These are phyloP conservation scores for Flaveria trinervia DNA, from an alignment of 129 eudicot species.

Conservation along the genomic window DNA sequence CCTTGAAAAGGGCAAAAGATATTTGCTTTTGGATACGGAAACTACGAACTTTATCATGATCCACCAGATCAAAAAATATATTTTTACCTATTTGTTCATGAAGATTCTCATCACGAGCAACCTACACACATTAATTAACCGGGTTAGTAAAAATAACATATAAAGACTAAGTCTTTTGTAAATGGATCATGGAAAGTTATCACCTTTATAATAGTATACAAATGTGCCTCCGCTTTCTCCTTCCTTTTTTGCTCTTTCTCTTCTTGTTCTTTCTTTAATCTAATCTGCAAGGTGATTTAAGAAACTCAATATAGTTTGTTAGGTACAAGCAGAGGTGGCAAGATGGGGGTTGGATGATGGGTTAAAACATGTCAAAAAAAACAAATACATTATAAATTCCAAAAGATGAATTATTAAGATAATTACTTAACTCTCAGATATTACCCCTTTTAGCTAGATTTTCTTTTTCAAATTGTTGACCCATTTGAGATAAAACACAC, in stretches of 20 bases:
- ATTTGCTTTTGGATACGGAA: constrained; percentile 91
- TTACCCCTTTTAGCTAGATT: neutral
- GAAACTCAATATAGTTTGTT: constrained; percentile 15
- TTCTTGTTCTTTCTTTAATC: constrained; percentile 88
- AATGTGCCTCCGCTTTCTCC: constrained; percentile 69
- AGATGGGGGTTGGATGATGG: neutral
- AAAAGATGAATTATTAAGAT: neutral
- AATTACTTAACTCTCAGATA: neutral
- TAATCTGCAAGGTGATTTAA: constrained; percentile 44
- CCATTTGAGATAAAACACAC: constrained; percentile 12
- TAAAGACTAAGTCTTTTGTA: neutral
- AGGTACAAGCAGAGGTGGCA: constrained; percentile 13
- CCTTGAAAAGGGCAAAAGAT: constrained; percentile 84
- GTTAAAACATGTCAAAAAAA: no score
- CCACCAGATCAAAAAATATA: constrained; percentile 89
- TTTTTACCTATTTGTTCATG: constrained; percentile 84
- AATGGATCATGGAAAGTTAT: constrained; percentile 7
- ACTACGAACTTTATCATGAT: constrained; percentile 89
- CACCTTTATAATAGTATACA: constrained; percentile 76
- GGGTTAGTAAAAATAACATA: constrained; percentile 7
- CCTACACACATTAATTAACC: constrained; percentile 16
- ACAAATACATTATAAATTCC: no score
- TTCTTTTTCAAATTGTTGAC: neutral
- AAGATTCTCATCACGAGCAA: constrained; percentile 88
- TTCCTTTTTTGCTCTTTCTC: constrained; percentile 80